Base-by-base conservation (phyloP, 208 protist species). In the Balamuthia mandrillaris region DNA sequence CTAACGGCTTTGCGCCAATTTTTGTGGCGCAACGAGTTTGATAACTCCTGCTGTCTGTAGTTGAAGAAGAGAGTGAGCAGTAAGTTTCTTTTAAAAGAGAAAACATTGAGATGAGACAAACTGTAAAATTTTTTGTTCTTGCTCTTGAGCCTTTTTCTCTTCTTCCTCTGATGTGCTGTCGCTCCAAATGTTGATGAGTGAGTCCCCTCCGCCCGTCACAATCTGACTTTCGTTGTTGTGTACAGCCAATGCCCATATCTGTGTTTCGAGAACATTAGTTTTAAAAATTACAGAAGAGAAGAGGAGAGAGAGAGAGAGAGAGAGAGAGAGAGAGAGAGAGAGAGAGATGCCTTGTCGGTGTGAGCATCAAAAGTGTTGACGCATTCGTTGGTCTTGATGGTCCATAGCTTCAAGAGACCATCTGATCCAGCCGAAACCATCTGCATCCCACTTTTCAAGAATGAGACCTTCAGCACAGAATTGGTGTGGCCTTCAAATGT, bases 381-480 rank as follows among this genome's bases (percentile, higher is more conserved):
- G 88, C 92, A 95, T 78, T 95, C 93, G 54, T 18, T 88, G 1
- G 91, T 94, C 58, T 89, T 89, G 35, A 95, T 42, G 0, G 72
- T 92, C 92, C 92, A 95, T 14, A 95, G 41, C 84, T 94, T 93
- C 12, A 92, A 35, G 3, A 94, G 77, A 37, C 92, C 90, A 51
- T 77, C 66, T 7, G 66, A 77, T 3, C 29, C 35, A 27, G 66
- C 54, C 1, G 66, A 77, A 33, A 91, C 52, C 12, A 95, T 35
- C 77, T 95, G 93, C 65, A 91, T 87, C 45, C 93, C 92, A 33
- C 77, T 70, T 16, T 47, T 92, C 3, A 94, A 24, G 63, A 95
- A 95, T 51, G 39, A 37, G 0, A 89, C 81, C 29, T 81, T 84
- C 0, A 95, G 66, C 7, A 95, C 92, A 6, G 83, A 81, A 35